A percentile compares a stretch with the other conserved stretches of the same genome.
phyloP scores from a whole-genome alignment of 805 yeast species.

The Grigorovia humatica region DNA sequence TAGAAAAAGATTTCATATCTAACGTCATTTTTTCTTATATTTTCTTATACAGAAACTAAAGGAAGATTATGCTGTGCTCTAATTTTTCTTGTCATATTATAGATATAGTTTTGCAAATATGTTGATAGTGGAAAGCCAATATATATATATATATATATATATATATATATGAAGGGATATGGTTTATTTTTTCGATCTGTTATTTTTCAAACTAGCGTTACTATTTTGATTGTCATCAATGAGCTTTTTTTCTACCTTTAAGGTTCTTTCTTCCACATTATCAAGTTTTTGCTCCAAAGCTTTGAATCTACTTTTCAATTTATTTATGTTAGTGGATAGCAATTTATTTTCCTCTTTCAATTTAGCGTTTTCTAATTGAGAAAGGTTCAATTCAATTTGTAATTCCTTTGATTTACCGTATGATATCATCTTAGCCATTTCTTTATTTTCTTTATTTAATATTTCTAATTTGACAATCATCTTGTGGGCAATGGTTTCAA shows the following conservation, averaged over 20 bases:
- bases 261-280: background rate
- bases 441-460: constrained; percentile 59
- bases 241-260: background rate
- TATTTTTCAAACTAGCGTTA: constrained; percentile 1
- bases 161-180: too few species aligned
- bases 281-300: background rate
- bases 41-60: too few species aligned
- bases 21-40: too few species aligned
- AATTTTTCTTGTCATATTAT: too few species aligned
- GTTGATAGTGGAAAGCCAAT: too few species aligned
- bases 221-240: too few species aligned
- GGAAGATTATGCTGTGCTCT: too few species aligned
- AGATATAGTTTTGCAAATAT: too few species aligned
- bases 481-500: constrained; percentile 65
- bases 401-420: constrained; percentile 68
- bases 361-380: constrained; percentile 41
- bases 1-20: too few species aligned
- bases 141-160: too few species aligned
- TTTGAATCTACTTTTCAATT: background rate
- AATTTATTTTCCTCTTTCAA: constrained; percentile 26
- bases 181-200: constrained; percentile 20
- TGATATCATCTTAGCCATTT: constrained; percentile 57
- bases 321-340: constrained; percentile 1
- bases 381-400: constrained; percentile 54
- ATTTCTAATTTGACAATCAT: constrained; percentile 51